Evolutionary conservation across 352 stramenopile species (phyloP), one percentile per base, ranked within the genome.

Genomic region (Pythium rishiriense): DNA sequence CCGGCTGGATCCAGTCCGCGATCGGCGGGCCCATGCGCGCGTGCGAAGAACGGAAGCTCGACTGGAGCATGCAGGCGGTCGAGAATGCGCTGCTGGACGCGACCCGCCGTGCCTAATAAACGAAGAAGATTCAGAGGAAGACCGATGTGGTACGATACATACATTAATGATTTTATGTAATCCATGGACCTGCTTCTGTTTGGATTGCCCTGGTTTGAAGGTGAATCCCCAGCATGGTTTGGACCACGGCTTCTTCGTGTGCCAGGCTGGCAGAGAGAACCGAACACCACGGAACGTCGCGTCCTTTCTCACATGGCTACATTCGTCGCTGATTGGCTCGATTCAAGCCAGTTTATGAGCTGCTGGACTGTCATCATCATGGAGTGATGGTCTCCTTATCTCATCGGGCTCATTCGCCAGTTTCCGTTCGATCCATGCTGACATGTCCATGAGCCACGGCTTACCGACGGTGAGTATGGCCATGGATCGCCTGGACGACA

Each of bases 231-330:
- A n/a, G n/a, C n/a, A n/a, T n/a, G n/a, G n/a, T n/a, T n/a, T n/a
- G n/a, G n/a, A n/a, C n/a, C n/a, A n/a, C n/a, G n/a, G n/a, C n/a
- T n/a, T n/a, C n/a, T n/a, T n/a, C n/a, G n/a, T n/a, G n/a, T n/a
- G n/a, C n/a, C n/a, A n/a, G n/a, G n/a, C n/a, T n/a, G n/a, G n/a
- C n/a, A n/a, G n/a, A n/a, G n/a, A 21, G 21, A 28, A 31, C 43
- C 43, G 21, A 25, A 52, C 22, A n/a, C n/a, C n/a, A n/a, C n/a
- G n/a, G n/a, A n/a, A n/a, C n/a, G n/a, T n/a, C n/a, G n/a, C n/a
- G n/a, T n/a, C n/a, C n/a, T n/a, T n/a, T n/a, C n/a, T n/a, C 24
- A 37, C 17, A 58, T 59, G 52, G 52, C 35, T 59, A 59, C 52
- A 59, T 15, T 49, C n/a, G 7, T 3, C 17, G 39, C 17, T 49